A percentile compares a stretch with the other conserved stretches of the same genome.
Conservation (phyloP, 306 rosid genomes). For the Astragalus membranaceus region DNA sequence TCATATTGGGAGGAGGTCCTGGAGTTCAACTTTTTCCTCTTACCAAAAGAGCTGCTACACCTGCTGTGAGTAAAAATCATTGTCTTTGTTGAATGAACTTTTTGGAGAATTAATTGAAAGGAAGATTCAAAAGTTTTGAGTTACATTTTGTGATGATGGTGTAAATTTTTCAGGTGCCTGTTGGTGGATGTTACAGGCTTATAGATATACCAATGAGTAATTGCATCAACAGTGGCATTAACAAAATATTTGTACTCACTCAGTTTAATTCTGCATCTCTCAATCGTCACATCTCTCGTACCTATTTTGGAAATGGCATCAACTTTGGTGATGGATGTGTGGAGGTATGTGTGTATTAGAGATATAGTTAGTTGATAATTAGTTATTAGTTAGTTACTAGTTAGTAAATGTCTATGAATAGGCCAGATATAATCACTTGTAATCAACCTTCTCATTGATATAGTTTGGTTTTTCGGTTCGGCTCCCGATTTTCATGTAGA, state of each 20-base stretch:
- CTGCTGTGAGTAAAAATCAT: slow-evolving; percentile 40
- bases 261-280: slow-evolving; percentile 89
- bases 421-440: too few relatives aligned
- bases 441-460: too few relatives aligned
- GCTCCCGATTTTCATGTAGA: too few relatives aligned
- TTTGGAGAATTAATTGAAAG: neutral
- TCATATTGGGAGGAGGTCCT: slow-evolving; percentile 83
- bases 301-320: slow-evolving; percentile 79
- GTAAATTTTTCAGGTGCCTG: slow-evolving; percentile 65
- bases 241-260: slow-evolving; percentile 73
- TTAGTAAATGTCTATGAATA: too few relatives aligned
- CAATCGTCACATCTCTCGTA: slow-evolving; percentile 87
- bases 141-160: slow-evolving; percentile 4
- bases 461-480: too few relatives aligned
- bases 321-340: slow-evolving; percentile 92
- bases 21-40: slow-evolving; percentile 88
- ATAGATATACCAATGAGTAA: slow-evolving; percentile 96
- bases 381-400: too few relatives aligned
- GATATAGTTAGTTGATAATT: too few relatives aligned
- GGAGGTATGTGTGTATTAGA: slow-evolving; percentile 48
- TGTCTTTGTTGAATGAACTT: neutral
- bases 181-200: slow-evolving; percentile 93
- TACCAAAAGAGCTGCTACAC: slow-evolving; percentile 68
- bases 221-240: slow-evolving; percentile 89
- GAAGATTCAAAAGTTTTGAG: neutral